Conservation (phyloP, 1,139 yeast genomes). For the Casaregolazyma lundiana region DNA sequence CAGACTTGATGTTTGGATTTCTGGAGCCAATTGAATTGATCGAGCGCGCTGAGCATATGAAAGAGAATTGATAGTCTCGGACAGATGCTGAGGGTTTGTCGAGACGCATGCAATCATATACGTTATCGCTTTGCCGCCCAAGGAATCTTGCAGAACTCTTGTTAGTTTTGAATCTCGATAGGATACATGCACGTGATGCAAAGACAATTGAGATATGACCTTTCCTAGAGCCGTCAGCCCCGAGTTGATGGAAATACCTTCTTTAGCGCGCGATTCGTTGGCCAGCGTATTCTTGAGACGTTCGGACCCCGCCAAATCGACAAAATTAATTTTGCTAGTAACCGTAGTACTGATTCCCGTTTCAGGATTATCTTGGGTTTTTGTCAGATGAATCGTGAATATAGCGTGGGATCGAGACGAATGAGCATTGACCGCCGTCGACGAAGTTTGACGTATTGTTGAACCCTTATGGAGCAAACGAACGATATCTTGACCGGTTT, state of each 20-base stretch:
- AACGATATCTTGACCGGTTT: slow-evolving; percentile 19
- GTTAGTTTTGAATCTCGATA: slow-evolving; percentile 82
- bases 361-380: slow-evolving; percentile 18
- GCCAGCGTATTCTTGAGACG: slow-evolving; percentile 75
- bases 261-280: slow-evolving; percentile 38
- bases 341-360: slow-evolving; percentile 30
- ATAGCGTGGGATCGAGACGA: slow-evolving; percentile 31
- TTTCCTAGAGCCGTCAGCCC: slow-evolving; percentile 76
- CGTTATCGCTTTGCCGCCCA: slow-evolving; percentile 79
- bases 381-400: slow-evolving; percentile 26
- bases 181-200: slow-evolving; percentile 58
- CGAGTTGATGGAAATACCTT: slow-evolving; percentile 73
- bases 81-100: slow-evolving; percentile 47
- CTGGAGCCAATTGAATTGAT: slow-evolving; percentile 27
- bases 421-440: slow-evolving; percentile 28
- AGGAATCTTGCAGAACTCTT: slow-evolving; percentile 68
- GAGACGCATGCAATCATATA: slow-evolving; percentile 75
- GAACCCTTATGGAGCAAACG: slow-evolving; percentile 24
- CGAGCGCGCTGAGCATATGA: slow-evolving; percentile 71
- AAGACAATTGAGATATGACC: slow-evolving; percentile 63
- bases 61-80: slow-evolving; percentile 73
- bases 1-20: slow-evolving; percentile 18
- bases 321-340: slow-evolving; percentile 53
- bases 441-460: slow-evolving; percentile 24
- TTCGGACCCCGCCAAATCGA: slow-evolving; percentile 86